A percentile compares a stretch with the other conserved stretches of the same genome.
Evolutionary conservation across 345 rosid genomes (phyloP).

Genomic region (Pistacia integerrima): DNA sequence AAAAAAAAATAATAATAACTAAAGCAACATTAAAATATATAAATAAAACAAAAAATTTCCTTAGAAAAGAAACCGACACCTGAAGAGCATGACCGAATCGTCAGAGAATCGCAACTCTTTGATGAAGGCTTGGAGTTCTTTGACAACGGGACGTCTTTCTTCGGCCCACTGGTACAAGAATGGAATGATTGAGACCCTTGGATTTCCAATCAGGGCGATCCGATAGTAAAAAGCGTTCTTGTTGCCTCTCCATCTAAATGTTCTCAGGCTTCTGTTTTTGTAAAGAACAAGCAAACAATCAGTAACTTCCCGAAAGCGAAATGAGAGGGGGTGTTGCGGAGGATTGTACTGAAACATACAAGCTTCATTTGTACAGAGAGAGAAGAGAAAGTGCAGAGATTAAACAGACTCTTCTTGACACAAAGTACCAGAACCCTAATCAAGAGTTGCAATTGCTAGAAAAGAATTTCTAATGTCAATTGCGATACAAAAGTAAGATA

Average conservation of each 20-base stretch:
- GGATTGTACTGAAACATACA: no score
- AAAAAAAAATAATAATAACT: background rate
- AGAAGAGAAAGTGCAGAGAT: no score
- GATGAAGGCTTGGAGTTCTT: conserved; percentile 18
- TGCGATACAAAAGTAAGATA: no score
- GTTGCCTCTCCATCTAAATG: background rate
- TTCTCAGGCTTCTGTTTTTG: no score
- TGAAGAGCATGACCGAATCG: conserved; percentile 28
- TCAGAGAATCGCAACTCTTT: conserved; percentile 20
- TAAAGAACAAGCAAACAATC: no score
- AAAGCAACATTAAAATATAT: background rate
- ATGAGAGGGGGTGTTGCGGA: no score
- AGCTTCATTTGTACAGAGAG: no score
- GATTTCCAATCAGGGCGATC: conserved; percentile 31
- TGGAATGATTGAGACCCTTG: conserved; percentile 25
- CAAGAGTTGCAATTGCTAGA: no score
- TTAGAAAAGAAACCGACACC: conserved; percentile 17
- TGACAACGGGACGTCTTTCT: conserved; percentile 28
- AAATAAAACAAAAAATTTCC: background rate
- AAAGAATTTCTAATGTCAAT: no score
- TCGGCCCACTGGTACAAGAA: conserved; percentile 42
- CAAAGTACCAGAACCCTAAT: no score
- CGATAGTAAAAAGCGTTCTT: conserved; percentile 17
- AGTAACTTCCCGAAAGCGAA: no score
- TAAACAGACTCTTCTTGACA: no score